phyloP scores from a whole-genome alignment of 2,329 filamentous ascomycete genomes.

The Thielaviopsis populi region DNA sequence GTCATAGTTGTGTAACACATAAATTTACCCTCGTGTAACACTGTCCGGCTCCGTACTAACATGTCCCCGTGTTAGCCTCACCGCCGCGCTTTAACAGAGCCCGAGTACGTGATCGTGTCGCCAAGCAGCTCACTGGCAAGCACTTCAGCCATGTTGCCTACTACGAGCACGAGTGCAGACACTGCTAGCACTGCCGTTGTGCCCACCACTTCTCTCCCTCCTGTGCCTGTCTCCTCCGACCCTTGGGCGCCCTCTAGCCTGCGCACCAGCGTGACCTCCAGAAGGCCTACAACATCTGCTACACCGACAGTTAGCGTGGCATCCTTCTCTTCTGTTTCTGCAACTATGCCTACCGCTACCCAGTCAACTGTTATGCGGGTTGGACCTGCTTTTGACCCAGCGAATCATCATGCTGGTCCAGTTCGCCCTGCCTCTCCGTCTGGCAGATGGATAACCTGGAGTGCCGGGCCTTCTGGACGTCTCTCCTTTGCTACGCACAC shows the following conservation, averaged over 20 bases:
- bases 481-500: neutral
- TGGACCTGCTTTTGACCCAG: neutral
- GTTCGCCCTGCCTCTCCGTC: neutral
- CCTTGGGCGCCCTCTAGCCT: conserved; percentile 9
- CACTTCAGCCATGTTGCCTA: neutral
- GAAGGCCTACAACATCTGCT: neutral
- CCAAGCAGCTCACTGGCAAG: neutral
- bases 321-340: neutral
- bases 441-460: neutral
- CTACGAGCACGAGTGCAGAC: neutral
- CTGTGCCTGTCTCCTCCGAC: neutral
- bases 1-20: neutral
- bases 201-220: neutral
- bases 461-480: neutral
- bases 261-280: conserved; percentile 1
- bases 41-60: neutral
- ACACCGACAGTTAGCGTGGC: neutral
- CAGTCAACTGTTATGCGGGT: neutral
- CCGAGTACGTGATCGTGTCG: neutral
- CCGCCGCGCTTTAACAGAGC: neutral
- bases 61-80: neutral
- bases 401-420: neutral
- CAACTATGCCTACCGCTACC: neutral
- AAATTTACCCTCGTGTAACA: neutral
- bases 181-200: neutral